A percentile compares a stretch with the other conserved stretches of the same genome.
phyloP scores from a whole-genome alignment of 345 rosid species.

The Melaleuca quinquenervia region DNA sequence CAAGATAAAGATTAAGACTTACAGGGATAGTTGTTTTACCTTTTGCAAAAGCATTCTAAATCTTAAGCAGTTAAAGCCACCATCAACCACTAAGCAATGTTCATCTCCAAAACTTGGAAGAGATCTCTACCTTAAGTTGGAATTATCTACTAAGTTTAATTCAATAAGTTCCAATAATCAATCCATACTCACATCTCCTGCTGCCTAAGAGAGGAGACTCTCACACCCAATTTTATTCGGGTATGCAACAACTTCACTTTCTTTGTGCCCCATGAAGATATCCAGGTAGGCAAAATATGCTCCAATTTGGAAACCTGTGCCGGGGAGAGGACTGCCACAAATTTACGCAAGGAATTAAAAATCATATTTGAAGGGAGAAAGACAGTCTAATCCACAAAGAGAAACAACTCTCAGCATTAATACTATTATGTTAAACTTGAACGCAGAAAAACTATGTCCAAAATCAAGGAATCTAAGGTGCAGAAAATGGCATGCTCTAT shows the following conservation, averaged over 20 bases:
- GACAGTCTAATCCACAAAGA: background rate
- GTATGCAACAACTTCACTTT: constrained; percentile 22
- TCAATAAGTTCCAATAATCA: background rate
- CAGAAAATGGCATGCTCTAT: background rate
- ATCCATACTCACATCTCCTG: constrained; percentile 51
- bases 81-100: background rate
- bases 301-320: constrained; percentile 67
- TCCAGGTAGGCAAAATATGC: constrained; percentile 58
- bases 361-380: background rate
- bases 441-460: constrained; percentile 1
- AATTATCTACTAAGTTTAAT: background rate
- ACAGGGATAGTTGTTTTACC: background rate
- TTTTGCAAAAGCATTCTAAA: background rate
- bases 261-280: constrained; percentile 25
- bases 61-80: background rate
- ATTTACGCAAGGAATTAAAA: constrained; percentile 6
- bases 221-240: constrained; percentile 44
- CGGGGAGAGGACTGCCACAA: constrained; percentile 64
- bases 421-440: background rate
- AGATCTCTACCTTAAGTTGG: background rate
- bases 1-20: background rate
- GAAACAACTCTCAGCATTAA: background rate
- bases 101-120: background rate
- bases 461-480: background rate
- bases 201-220: constrained; percentile 59